These are phyloP conservation scores for Clavulina sp. DNA, from an alignment of 768 basidiomycete species.

Conservation along the genomic window DNA sequence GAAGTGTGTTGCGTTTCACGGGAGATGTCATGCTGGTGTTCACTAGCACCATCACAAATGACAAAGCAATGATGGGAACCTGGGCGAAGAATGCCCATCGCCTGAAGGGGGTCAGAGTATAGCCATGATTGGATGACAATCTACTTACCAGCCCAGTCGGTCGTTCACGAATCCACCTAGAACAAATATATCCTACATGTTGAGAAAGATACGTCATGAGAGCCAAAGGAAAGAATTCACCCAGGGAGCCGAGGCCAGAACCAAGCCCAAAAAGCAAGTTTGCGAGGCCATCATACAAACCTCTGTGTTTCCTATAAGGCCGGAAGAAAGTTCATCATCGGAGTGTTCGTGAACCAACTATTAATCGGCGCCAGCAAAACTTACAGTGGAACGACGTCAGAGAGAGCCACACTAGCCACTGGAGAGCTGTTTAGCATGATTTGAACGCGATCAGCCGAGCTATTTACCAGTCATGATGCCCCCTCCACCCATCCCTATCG, in stretches of 20 bases:
- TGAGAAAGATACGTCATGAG: too few relatives aligned
- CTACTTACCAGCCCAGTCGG: slow-evolving; percentile 58
- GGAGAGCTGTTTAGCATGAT: slow-evolving; percentile 4
- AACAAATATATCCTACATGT: too few relatives aligned
- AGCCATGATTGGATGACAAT: too few relatives aligned
- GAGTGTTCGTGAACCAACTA: not conserved
- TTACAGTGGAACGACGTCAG: slow-evolving; percentile 79
- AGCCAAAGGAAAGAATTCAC: slow-evolving; percentile 10
- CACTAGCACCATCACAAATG: slow-evolving; percentile 49
- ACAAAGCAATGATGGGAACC: slow-evolving; percentile 60
- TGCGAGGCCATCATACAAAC: slow-evolving; percentile 79
- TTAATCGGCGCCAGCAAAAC: too few relatives aligned
- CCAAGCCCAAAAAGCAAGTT: slow-evolving; percentile 83
- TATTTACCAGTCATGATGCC: slow-evolving; percentile 67
- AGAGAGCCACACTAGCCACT: slow-evolving; percentile 73
- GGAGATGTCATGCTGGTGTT: slow-evolving; percentile 62
- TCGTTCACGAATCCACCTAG: slow-evolving; percentile 39
- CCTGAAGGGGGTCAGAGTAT: too few relatives aligned
- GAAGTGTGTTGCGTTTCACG: slow-evolving; percentile 40
- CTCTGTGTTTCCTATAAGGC: slow-evolving; percentile 64
- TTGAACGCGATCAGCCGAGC: not conserved
- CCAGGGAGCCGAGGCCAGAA: slow-evolving; percentile 21
- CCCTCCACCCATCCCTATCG: slow-evolving; percentile 27
- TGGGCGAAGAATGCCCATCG: slow-evolving; percentile 69
- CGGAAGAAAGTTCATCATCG: slow-evolving; percentile 1